Evolutionary conservation across 202 grass and related monocot genomes (phyloP), one percentile per base, ranked within the genome.

Genomic region (Setaria italica): DNA sequence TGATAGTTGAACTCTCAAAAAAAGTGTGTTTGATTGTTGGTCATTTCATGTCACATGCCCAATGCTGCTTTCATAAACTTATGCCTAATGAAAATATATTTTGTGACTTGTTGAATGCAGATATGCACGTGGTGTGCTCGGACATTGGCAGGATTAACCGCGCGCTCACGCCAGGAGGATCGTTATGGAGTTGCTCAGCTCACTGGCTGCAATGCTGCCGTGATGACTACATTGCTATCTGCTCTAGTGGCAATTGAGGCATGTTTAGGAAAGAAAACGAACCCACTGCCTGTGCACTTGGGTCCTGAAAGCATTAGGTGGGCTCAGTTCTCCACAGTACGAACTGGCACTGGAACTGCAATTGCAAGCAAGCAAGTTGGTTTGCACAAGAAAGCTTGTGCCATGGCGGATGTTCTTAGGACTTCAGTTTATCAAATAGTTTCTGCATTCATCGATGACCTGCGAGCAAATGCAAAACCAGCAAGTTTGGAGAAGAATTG

Each of bases 251-350:
- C 83, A 16, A 87, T 97, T 53, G 97, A 99, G 87, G 88, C 92
- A 57, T 97, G 90, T 84, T 74, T 96, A 80, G 97, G 97, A 63
- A 99, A 99, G 90, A 99, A 91, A 89, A 97, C 89, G 7, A 92
- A 77, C 50, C 81, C 87, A 34, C 81, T 81, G 55, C 82, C 80
- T 58, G 54, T 71, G 42, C 78, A 88, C 37, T 39, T 90, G 82
- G 89, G 86, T 74, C 82, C 90, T 49, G 87, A 89, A 73, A 87
- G 41, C 62, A 94, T 99, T 85, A 92, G 56, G 78, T 92, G 90
- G 88, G 85, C 47, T 20, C 91, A 90, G 80, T 82, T 90, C 13
- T 87, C 83, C 57, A 87, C 91, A 11, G 94, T 87, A 67, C 91
- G 80, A 83, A 91, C 87, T 81, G 80, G 74, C 15, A 85, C 65